Conservation (phyloP, 495 filamentous ascomycete genomes). For the Elasticomyces elasticus region DNA sequence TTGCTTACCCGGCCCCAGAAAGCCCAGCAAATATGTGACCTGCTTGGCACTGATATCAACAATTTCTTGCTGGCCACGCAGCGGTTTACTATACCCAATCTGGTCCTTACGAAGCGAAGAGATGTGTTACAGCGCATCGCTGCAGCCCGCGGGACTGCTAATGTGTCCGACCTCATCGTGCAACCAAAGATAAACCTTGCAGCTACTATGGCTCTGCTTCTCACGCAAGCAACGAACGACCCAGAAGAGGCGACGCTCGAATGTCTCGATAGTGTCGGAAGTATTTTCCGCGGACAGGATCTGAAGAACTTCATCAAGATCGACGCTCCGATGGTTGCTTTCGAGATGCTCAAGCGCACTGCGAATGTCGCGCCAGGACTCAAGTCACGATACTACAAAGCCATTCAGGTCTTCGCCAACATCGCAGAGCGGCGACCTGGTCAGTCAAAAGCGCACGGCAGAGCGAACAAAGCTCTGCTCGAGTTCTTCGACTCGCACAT, state of each 20-base stretch:
- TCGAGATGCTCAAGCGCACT: constrained; percentile 74
- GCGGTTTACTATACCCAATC: constrained; percentile 67
- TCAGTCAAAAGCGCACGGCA: constrained; percentile 39
- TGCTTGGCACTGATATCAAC: constrained; percentile 60
- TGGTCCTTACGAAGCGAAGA: constrained; percentile 65
- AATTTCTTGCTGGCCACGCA: constrained; percentile 73
- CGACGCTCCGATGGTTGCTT: constrained; percentile 63
- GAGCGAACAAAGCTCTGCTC: constrained; percentile 49
- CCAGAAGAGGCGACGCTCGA: constrained; percentile 59
- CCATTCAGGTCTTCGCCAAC: constrained; percentile 56
- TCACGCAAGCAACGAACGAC: constrained; percentile 60
- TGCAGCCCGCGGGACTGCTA: constrained; percentile 55
- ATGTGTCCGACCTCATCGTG: constrained; percentile 47
- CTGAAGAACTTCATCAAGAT: constrained; percentile 60
- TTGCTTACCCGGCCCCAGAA: constrained; percentile 70
- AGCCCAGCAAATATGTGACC: constrained; percentile 65
- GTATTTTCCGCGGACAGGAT: constrained; percentile 54
- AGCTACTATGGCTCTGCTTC: constrained; percentile 65
- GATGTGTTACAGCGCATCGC: constrained; percentile 76
- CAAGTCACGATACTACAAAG: constrained; percentile 44
- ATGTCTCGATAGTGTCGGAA: constrained; percentile 52
- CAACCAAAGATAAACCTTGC: constrained; percentile 59
- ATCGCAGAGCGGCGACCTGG: constrained; percentile 48
- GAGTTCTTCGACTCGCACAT: constrained; percentile 77
- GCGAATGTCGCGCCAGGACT: constrained; percentile 44